Evolutionary conservation across 1,284 basidiomycete genomes (phyloP).

Genomic region (Pseudozyma hubeiensis): DNA sequence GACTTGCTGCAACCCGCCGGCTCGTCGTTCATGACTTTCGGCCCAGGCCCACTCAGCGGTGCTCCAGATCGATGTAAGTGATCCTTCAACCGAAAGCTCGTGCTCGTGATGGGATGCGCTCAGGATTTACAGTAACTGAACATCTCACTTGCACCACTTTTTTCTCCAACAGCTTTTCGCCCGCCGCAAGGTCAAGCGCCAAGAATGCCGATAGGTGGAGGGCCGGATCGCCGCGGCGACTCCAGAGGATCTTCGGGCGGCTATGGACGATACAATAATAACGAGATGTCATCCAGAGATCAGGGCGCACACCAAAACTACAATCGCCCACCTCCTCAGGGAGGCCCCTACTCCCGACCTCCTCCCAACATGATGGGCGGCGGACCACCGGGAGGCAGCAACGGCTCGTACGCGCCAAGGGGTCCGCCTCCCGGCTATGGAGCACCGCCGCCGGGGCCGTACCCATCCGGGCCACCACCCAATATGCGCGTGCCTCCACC

Average conservation of each 20-base stretch:
- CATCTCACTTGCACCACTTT: neutral
- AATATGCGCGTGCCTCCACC: slow-evolving; percentile 39
- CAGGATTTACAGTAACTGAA: neutral
- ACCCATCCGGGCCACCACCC: slow-evolving; percentile 29
- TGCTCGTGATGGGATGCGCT: neutral
- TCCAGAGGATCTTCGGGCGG: slow-evolving; percentile 14
- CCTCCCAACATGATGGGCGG: slow-evolving; percentile 41
- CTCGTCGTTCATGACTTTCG: slow-evolving; percentile 53
- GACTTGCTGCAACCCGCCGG: slow-evolving; percentile 49
- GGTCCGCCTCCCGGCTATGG: slow-evolving; percentile 47
- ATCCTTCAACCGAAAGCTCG: neutral
- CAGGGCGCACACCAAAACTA: slow-evolving; percentile 33
- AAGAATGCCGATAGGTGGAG: slow-evolving; percentile 13
- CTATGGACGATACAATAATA: slow-evolving; percentile 26
- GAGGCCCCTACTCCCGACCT: slow-evolving; percentile 33
- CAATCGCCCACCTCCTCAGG: slow-evolving; percentile 34
- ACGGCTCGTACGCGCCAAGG: slow-evolving; percentile 28
- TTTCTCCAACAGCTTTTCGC: slow-evolving; percentile 24
- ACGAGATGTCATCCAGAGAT: slow-evolving; percentile 20
- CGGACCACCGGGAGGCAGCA: slow-evolving; percentile 13
- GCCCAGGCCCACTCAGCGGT: slow-evolving; percentile 49
- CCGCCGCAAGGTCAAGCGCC: slow-evolving; percentile 30
- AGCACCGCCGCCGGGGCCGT: slow-evolving; percentile 19
- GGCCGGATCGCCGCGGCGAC: slow-evolving; percentile 10
- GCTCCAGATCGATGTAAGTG: slow-evolving; percentile 40